Base-by-base conservation (phyloP, 331 rosid genomes). In the Malus hybrid region DNA sequence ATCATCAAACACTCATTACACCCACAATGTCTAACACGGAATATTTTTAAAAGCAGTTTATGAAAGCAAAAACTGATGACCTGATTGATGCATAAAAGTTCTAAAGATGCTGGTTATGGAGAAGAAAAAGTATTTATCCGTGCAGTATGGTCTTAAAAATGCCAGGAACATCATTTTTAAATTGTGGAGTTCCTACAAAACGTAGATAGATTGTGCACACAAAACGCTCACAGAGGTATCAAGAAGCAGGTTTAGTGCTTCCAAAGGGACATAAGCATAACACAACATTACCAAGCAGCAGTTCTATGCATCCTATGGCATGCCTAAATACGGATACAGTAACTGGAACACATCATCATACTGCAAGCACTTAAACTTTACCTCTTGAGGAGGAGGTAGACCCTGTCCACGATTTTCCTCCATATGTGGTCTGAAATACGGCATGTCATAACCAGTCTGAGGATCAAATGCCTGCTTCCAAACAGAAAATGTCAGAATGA, bases 391-490 rank as follows among this genome's bases (percentile, higher is more conserved):
- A 71, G 96, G 84, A 70, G 83, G 83, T 36, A 88, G 76, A 73
- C 90, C 88, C 80, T 85, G 98, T 54, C 88, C 86, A 18, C 87
- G 82, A 24, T 89, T 52, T 85, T 89, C 99, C 71, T 95, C 99
- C 87, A 90, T 75, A 24, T 85, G 22, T 0, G 97, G 94, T 90
- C 97, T 84, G 79, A 89, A 92, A 85, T 92, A 95, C 68, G 98
- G 91, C 59, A 90, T 84, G 74, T 90, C 93, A 69, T 90, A 92
- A 80, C 93, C 89, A 69, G 87, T 61, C 69, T 90, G 93, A 65
- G 91, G 87, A 82, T 95, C 97, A 18, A 92, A 95, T 6, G 96
- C 98, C 99, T 95, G 92, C 80, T 75, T 73, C 60, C 54, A 78
- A 78, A 86, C 28, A 62, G 62, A 77, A 60, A 50, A 13, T 1